Conservation (phyloP, 1,139 yeast species). For the Saccharomycopsis crataegensis region DNA sequence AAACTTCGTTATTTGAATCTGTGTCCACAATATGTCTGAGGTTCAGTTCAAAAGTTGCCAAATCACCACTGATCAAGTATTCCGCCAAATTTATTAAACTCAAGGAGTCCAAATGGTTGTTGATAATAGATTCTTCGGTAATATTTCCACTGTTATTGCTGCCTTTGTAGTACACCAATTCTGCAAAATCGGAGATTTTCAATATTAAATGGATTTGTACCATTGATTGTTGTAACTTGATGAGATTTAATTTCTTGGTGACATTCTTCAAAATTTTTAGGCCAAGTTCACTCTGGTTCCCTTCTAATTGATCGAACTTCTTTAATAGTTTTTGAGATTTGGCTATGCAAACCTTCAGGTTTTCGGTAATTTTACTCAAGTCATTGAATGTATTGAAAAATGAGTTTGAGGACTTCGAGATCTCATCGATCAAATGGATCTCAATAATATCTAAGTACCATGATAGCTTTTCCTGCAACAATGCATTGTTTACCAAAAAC, state of each 20-base stretch:
- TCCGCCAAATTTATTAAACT: conserved; percentile 9
- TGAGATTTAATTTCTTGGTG: conserved; percentile 52
- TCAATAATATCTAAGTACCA: conserved; percentile 84
- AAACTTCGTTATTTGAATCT: conserved; percentile 1
- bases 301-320: conserved; percentile 38
- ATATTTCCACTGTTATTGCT: conserved; percentile 23
- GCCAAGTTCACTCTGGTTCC: conserved; percentile 46
- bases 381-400: conserved; percentile 83
- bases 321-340: conserved; percentile 40
- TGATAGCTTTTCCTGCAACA: conserved; percentile 73
- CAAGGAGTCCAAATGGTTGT: conserved; percentile 9
- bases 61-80: conserved; percentile 13
- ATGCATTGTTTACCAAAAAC: conserved; percentile 38
- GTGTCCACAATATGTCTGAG: not conserved
- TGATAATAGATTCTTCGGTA: not conserved
- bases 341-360: conserved; percentile 46
- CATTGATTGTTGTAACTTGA: conserved; percentile 53
- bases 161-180: conserved; percentile 37
- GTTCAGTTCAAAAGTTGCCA: conserved; percentile 4
- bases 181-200: conserved; percentile 47
- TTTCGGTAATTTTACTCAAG: conserved; percentile 52
- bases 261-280: conserved; percentile 44
- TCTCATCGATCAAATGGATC: conserved; percentile 69
- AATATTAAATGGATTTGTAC: conserved; percentile 53
- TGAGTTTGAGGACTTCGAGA: conserved; percentile 74